phyloP scores from a whole-genome alignment of 192 early-diverging fungal species.

The Coemansia sp. region DNA sequence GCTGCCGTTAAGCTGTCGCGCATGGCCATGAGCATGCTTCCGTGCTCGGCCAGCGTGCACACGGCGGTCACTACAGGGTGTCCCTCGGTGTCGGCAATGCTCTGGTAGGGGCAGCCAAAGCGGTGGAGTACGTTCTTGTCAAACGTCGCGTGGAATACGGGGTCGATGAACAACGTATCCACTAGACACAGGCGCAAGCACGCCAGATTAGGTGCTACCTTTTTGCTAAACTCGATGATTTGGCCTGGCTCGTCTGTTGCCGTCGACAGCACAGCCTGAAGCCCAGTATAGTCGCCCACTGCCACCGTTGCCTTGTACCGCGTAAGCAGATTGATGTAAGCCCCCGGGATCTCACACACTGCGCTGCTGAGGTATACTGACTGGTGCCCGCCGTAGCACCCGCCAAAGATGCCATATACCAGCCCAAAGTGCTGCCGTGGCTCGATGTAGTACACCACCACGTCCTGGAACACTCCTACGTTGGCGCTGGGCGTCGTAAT shows the following conservation, averaged over 20 bases:
- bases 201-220: slow-evolving; percentile 61
- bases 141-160: slow-evolving; percentile 60
- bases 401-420: slow-evolving; percentile 66
- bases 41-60: slow-evolving; percentile 73
- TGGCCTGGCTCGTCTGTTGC: slow-evolving; percentile 61
- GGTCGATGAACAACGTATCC: slow-evolving; percentile 68
- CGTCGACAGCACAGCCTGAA: slow-evolving; percentile 63
- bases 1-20: slow-evolving; percentile 61
- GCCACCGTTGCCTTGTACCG: slow-evolving; percentile 72
- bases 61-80: slow-evolving; percentile 67
- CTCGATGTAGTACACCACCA: slow-evolving; percentile 73
- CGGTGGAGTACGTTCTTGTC: slow-evolving; percentile 52
- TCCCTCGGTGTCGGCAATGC: slow-evolving; percentile 39
- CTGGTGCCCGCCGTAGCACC: slow-evolving; percentile 74
- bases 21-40: slow-evolving; percentile 73
- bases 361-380: slow-evolving; percentile 68
- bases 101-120: slow-evolving; percentile 55
- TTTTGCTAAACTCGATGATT: slow-evolving; percentile 61
- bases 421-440: slow-evolving; percentile 84
- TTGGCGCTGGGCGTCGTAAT: slow-evolving; percentile 29
- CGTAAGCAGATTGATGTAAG: slow-evolving; percentile 71
- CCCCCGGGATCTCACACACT: slow-evolving; percentile 66
- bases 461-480: slow-evolving; percentile 47
- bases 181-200: slow-evolving; percentile 67
- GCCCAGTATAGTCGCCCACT: slow-evolving; percentile 70